These are phyloP conservation scores for Chlamydomonas schloesseri DNA, from an alignment of 139 green algal genomes.

Conservation along the genomic window DNA sequence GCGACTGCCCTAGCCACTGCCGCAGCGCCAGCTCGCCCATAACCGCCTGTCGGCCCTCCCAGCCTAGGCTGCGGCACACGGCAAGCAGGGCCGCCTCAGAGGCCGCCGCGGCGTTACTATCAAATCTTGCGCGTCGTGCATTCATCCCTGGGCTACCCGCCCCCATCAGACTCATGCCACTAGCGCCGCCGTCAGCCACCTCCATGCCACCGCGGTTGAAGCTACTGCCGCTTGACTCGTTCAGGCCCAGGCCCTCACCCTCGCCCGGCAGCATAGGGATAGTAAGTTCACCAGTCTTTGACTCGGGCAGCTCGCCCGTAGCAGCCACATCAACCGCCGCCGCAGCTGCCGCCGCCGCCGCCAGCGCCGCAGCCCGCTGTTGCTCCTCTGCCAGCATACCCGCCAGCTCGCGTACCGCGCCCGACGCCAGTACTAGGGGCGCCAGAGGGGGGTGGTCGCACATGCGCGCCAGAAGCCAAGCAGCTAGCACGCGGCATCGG, in stretches of 20 bases:
- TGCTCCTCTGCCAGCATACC: constrained; percentile 13
- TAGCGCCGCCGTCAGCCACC: background rate
- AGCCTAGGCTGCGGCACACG: background rate
- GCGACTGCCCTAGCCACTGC: constrained; percentile 46
- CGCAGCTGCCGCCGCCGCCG: background rate
- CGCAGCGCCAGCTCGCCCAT: constrained; percentile 66
- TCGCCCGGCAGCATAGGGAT: background rate
- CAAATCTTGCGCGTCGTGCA: constrained; percentile 3
- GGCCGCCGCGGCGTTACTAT: constrained; percentile 30
- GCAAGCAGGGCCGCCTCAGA: constrained; percentile 15
- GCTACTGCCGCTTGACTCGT: too few relatives aligned
- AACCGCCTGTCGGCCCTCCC: constrained; percentile 32
- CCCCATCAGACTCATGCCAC: background rate
- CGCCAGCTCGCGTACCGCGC: constrained; percentile 17
- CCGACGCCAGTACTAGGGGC: background rate
- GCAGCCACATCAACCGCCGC: background rate
- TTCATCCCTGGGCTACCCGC: background rate
- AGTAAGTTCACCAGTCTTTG: too few relatives aligned
- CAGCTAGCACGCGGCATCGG: constrained; percentile 19
- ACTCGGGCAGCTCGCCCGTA: background rate
- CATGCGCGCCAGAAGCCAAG: constrained; percentile 33
- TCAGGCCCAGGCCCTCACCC: background rate
- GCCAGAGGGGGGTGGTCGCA: background rate
- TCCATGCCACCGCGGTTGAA: too few relatives aligned
- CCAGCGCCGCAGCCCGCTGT: background rate